Evolutionary conservation across 176 grass and related monocot genomes (phyloP).

Genomic region (Tuctoria greenei): DNA sequence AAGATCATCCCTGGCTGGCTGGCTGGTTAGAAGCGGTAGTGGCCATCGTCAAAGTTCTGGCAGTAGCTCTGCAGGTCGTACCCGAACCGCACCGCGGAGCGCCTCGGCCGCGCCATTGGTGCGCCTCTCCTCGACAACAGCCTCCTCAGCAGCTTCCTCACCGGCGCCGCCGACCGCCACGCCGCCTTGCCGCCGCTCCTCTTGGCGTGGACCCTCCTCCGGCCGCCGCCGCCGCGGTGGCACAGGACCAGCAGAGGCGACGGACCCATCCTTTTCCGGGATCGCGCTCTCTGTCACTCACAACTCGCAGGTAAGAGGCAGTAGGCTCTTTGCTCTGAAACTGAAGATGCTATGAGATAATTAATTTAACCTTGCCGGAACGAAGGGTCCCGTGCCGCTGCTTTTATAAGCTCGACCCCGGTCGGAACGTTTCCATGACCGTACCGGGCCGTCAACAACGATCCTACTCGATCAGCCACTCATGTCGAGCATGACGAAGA

Average conservation of each 20-base stretch:
- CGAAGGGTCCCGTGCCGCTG: not conserved
- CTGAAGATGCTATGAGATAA: not conserved
- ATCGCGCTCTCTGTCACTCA: not conserved
- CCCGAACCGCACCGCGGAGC: not conserved
- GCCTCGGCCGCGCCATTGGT: not conserved
- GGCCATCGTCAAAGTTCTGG: conserved; percentile 37
- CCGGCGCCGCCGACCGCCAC: not conserved
- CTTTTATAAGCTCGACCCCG: not conserved
- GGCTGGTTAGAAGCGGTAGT: not conserved
- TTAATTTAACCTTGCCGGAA: not conserved
- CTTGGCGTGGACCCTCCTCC: not conserved
- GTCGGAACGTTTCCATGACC: not conserved
- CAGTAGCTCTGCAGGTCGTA: conserved; percentile 33
- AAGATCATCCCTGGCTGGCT: not conserved
- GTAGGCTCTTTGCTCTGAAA: not conserved
- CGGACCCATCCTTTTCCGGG: not conserved
- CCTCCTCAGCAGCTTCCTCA: conserved; percentile 16
- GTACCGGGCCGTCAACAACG: no score
- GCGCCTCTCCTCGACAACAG: conserved; percentile 1
- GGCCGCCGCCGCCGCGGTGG: not conserved
- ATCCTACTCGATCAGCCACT: not conserved
- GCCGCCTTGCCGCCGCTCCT: not conserved
- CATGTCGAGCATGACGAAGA: not conserved
- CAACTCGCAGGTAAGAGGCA: not conserved
- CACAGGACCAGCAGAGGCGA: not conserved